Conservation (phyloP, 768 basidiomycete species). For the Naganishia antarctica region DNA sequence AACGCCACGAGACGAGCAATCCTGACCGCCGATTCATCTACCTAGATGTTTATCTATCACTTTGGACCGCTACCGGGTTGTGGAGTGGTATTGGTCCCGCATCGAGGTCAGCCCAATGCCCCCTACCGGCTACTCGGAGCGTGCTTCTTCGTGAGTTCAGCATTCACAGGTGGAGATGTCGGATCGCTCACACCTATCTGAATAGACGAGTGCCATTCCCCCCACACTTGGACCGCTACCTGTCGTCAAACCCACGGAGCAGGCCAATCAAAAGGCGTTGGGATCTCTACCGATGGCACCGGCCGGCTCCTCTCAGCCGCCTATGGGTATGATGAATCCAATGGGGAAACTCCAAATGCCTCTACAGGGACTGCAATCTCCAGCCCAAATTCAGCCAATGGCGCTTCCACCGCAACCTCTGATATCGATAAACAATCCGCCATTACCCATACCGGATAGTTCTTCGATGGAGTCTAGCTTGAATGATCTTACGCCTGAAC, state of each 20-base stretch:
- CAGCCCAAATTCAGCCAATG: constrained; percentile 6
- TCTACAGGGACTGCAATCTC: neutral
- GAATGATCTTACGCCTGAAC: constrained; percentile 14
- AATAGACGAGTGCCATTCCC: constrained; percentile 10
- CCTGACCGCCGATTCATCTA: neutral
- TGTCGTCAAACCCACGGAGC: neutral
- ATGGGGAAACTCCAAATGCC: neutral
- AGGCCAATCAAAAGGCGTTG: neutral
- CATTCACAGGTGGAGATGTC: too few relatives aligned
- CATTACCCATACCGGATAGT: neutral
- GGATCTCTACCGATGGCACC: neutral
- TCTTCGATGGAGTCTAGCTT: neutral
- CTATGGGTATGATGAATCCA: neutral
- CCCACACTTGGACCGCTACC: constrained; percentile 7
- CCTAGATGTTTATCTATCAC: constrained; percentile 27
- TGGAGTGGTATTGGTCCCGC: constrained; percentile 17
- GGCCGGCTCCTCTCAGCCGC: neutral
- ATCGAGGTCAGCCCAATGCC: constrained; percentile 8
- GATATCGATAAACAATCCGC: neutral
- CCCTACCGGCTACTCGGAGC: constrained; percentile 18
- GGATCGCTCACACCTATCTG: neutral
- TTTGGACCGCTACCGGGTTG: constrained; percentile 7
- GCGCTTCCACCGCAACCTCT: neutral
- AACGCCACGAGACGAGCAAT: neutral
- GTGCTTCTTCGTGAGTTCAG: constrained; percentile 25